Conservation (phyloP, 176 grass and related monocot species). For the Oryza coarctata region DNA sequence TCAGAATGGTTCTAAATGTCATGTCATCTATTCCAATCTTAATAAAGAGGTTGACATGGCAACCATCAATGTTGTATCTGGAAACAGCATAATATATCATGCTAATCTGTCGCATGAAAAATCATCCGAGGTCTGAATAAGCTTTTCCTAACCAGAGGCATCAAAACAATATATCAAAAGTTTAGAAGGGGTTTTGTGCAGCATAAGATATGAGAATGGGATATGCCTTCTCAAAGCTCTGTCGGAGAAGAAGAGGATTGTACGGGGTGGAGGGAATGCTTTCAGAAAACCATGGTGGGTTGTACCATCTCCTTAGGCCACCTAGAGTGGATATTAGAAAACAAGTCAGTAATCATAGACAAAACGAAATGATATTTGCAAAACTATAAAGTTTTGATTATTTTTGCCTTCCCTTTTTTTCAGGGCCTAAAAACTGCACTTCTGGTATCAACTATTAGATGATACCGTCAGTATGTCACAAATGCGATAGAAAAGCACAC, state of each 20-base stretch:
- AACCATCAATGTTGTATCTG: too few relatives aligned
- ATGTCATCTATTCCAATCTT: too few relatives aligned
- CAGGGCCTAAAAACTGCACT: background rate
- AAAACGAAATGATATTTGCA: slow-evolving; percentile 25
- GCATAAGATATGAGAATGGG: background rate
- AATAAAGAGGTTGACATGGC: too few relatives aligned
- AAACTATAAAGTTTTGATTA: slow-evolving; percentile 1
- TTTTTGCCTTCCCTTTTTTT: slow-evolving; percentile 5
- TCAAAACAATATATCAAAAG: too few relatives aligned
- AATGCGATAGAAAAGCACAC: slow-evolving; percentile 41
- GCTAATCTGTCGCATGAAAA: too few relatives aligned
- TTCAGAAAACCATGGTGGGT: slow-evolving; percentile 91
- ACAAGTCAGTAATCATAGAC: background rate
- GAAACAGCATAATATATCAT: too few relatives aligned
- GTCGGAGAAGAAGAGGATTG: slow-evolving; percentile 64
- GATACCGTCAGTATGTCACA: background rate
- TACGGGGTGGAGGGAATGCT: slow-evolving; percentile 79
- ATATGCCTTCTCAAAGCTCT: slow-evolving; percentile 85
- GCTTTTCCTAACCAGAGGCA: too few relatives aligned
- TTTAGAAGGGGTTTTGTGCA: too few relatives aligned
- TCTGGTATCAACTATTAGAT: background rate
- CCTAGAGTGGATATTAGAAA: slow-evolving; percentile 45
- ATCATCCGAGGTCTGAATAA: too few relatives aligned
- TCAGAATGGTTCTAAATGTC: too few relatives aligned
- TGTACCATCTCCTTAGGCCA: slow-evolving; percentile 84